phyloP scores from a whole-genome alignment of 352 stramenopile species.

The Lagenidium sp. region DNA sequence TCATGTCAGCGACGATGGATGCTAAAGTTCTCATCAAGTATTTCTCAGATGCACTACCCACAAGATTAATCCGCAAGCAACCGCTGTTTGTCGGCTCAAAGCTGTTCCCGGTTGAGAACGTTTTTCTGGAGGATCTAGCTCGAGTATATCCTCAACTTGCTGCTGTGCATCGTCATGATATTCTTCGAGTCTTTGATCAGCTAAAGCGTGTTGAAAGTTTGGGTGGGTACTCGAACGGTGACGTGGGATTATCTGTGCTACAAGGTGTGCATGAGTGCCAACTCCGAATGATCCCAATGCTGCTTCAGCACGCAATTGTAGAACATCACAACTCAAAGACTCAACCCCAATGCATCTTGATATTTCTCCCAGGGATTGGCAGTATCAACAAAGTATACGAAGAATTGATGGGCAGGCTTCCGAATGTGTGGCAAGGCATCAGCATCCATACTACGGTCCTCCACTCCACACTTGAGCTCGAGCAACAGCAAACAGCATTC shows the following conservation, averaged over 20 bases:
- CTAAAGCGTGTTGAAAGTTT: slow-evolving; percentile 21
- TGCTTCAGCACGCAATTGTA: slow-evolving; percentile 50
- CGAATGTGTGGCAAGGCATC: slow-evolving; percentile 5
- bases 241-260: slow-evolving; percentile 41
- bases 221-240: slow-evolving; percentile 25
- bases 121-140: slow-evolving; percentile 48
- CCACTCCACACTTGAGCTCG: slow-evolving; percentile 64
- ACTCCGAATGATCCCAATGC: slow-evolving; percentile 39
- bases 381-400: slow-evolving; percentile 91
- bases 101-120: slow-evolving; percentile 54
- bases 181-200: slow-evolving; percentile 29
- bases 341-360: slow-evolving; percentile 80
- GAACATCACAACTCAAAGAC: slow-evolving; percentile 16
- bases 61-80: slow-evolving; percentile 36
- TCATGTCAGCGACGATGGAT: slow-evolving; percentile 97
- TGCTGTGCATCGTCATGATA: slow-evolving; percentile 24
- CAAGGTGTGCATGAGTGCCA: slow-evolving; percentile 56
- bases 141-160: slow-evolving; percentile 31
- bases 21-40: slow-evolving; percentile 88
- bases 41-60: slow-evolving; percentile 51
- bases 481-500: slow-evolving; percentile 70
- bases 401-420: slow-evolving; percentile 24
- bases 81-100: slow-evolving; percentile 81
- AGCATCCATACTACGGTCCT: slow-evolving; percentile 22
- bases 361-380: slow-evolving; percentile 93